These are phyloP conservation scores for Chaetomium globosum DNA, from an alignment of 2,329 filamentous ascomycete genomes.

Conservation along the genomic window DNA sequence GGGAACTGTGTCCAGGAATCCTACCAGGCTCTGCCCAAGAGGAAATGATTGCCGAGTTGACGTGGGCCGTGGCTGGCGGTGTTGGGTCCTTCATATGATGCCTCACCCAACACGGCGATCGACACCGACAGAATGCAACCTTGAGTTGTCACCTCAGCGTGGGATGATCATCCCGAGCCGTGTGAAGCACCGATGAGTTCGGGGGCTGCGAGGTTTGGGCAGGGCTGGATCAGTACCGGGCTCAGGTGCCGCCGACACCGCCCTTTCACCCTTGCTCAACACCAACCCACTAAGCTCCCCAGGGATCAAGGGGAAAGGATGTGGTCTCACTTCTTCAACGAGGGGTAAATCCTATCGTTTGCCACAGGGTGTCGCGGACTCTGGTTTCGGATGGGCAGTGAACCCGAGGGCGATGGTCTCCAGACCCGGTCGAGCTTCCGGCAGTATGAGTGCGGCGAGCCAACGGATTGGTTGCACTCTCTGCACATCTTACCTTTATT, in stretches of 20 bases:
- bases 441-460: background rate
- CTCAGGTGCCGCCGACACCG: conserved; percentile 8
- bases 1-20: background rate
- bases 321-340: background rate
- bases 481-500: background rate
- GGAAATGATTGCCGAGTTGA: conserved; percentile 4
- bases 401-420: background rate
- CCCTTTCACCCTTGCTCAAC: conserved; percentile 6
- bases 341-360: background rate
- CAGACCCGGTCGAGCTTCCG: background rate
- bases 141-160: conserved; percentile 24
- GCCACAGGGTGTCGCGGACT: background rate
- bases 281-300: background rate
- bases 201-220: background rate
- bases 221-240: background rate
- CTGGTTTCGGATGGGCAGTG: background rate
- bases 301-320: background rate
- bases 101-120: conserved; percentile 13
- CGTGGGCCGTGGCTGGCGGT: background rate
- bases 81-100: background rate
- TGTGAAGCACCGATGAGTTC: background rate
- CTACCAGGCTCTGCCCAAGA: background rate
- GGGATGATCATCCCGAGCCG: conserved; percentile 24
- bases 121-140: conserved; percentile 15
- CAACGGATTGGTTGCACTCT: background rate